Evolutionary conservation across 2,329 filamentous ascomycete genomes (phyloP), one percentile per base, ranked within the genome.

Genomic region (Penicillium sp.): DNA sequence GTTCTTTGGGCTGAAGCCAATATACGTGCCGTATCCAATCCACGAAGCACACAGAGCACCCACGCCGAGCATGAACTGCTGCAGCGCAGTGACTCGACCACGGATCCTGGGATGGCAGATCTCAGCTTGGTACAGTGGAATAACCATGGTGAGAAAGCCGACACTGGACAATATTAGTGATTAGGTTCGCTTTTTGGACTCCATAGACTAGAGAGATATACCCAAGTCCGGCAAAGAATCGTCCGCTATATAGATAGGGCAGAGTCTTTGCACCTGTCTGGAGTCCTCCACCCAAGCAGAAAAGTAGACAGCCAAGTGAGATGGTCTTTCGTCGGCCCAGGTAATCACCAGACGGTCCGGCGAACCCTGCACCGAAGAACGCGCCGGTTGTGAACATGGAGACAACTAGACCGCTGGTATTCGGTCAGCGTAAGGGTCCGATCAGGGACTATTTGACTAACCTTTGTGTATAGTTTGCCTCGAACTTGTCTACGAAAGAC

Each of bases 51-150:
- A 72, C 1, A 93, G 78, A 13, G 86, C 75, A 49, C 88, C 88
- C 25, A 92, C 80, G 1, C 87, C 88, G 44, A 92, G 67, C 87
- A 91, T 91, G 64, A 91, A 90, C 61, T 91, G 88, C 66, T 91
- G 88, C 3, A 92, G 74, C 27, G 82, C 80, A 0, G 87, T 90
- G 28, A 93, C 79, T 54, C 83, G 76, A 10, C 88, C 88, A 66
- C 88, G 81, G 61, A 92, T 92, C 50, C 78, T 80, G 1, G 88
- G 88, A 65, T 92, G 88, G 3, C 85, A 83, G 23, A 92, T 78
- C 63, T 93, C 88, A 20, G 86, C 87, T 65, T 91, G 88, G 65
- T 90, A 92, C 0, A 91, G 69, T 2, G 87, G 82, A 32, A 86
- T 74, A 53, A 84, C 81, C 81, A 84, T 84, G 55, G 77, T 77